Conservation (phyloP, 1,284 basidiomycete species). For the Cryptococcus amylolentus region DNA sequence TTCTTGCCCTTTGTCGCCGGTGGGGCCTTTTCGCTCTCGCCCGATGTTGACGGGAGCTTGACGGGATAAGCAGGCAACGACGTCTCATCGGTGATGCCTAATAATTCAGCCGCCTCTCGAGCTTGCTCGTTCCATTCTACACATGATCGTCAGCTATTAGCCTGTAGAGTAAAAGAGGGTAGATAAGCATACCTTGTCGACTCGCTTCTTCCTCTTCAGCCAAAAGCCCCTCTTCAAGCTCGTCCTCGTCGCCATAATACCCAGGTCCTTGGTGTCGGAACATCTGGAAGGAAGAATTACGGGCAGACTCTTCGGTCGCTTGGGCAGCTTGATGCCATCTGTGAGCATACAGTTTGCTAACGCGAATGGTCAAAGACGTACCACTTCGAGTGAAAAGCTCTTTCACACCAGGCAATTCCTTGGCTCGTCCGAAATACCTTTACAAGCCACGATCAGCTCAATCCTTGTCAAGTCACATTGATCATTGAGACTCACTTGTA, state of each 20-base stretch:
- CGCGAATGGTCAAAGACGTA: slow-evolving; percentile 44
- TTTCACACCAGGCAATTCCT: slow-evolving; percentile 90
- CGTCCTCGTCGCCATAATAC: slow-evolving; percentile 91
- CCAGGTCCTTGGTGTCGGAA: slow-evolving; percentile 81
- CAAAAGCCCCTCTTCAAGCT: slow-evolving; percentile 67
- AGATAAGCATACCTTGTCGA: slow-evolving; percentile 60
- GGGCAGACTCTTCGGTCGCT: slow-evolving; percentile 73
- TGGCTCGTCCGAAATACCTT: slow-evolving; percentile 95
- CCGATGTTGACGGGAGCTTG: slow-evolving; percentile 6
- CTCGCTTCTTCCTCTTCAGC: slow-evolving; percentile 69
- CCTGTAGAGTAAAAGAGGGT: background rate
- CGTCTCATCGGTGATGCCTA: slow-evolving; percentile 12
- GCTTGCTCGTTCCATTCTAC: slow-evolving; percentile 68
- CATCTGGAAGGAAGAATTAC: slow-evolving; percentile 73
- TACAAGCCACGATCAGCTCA: background rate
- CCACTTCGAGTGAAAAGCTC: slow-evolving; percentile 85
- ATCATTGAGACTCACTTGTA: slow-evolving; percentile 71
- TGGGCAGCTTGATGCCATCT: slow-evolving; percentile 56
- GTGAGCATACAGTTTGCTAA: background rate
- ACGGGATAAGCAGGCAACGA: slow-evolving; percentile 14
- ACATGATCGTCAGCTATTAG: background rate
- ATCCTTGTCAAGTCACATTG: background rate
- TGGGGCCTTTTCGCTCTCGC: background rate
- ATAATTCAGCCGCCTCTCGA: slow-evolving; percentile 17
- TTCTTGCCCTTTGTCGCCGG: background rate